Percentiles rank a stretch among this genome's conserved stretches.
Conservation (phyloP, 2,329 filamentous ascomycete species). For the Arthrobotrys conoides region DNA sequence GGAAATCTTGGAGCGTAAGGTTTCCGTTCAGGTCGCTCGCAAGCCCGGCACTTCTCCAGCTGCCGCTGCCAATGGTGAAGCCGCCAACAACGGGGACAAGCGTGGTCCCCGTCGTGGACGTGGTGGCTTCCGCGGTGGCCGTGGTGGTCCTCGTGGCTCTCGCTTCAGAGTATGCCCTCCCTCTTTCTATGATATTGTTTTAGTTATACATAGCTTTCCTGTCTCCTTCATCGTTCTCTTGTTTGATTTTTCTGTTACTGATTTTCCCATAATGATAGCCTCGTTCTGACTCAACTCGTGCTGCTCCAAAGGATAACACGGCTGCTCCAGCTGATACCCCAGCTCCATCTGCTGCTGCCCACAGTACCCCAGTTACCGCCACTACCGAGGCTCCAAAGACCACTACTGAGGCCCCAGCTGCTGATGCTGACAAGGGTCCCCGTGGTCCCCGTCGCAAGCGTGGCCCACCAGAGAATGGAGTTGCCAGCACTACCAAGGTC, state of each 20-base stretch:
- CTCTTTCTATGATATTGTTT: neutral
- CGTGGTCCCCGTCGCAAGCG: constrained; percentile 78
- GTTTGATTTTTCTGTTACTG: constrained; percentile 25
- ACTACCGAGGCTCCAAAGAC: constrained; percentile 72
- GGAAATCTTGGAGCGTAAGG: constrained; percentile 98
- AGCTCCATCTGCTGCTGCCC: constrained; percentile 66
- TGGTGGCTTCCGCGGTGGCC: constrained; percentile 74
- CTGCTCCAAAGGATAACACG: constrained; percentile 71
- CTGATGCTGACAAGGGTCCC: constrained; percentile 64
- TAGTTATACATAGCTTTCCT: neutral
- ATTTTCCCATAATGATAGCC: constrained; percentile 59
- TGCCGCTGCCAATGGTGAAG: constrained; percentile 76
- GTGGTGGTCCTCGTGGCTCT: constrained; percentile 71
- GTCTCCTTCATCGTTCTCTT: constrained; percentile 14
- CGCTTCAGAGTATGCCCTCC: constrained; percentile 73
- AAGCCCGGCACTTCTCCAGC: constrained; percentile 95
- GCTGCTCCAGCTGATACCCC: constrained; percentile 70
- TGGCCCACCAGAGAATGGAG: constrained; percentile 95
- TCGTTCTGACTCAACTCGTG: constrained; percentile 62
- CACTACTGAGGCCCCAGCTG: constrained; percentile 67
- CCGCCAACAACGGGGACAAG: constrained; percentile 73
- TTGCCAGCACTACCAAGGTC: constrained; percentile 99
- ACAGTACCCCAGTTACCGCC: constrained; percentile 70
- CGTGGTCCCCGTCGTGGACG: constrained; percentile 74
- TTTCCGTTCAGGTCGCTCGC: constrained; percentile 97